These are phyloP conservation scores for Helenozyma rhizophorensis DNA, from an alignment of 805 yeast genomes.

Conservation along the genomic window DNA sequence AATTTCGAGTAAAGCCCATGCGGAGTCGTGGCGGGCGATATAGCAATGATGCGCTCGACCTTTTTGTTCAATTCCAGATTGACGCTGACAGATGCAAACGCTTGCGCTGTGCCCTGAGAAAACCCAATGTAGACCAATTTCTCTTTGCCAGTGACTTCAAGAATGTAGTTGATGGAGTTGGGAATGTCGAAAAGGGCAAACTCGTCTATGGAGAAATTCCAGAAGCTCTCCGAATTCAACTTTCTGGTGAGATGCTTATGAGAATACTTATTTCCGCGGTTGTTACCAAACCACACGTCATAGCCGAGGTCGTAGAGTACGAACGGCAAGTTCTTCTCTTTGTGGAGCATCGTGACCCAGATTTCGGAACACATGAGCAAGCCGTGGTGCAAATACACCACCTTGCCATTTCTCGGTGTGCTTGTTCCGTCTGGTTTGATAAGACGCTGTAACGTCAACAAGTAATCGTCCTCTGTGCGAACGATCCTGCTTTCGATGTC, in stretches of 20 bases:
- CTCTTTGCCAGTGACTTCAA: constrained; percentile 39
- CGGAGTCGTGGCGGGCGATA: constrained; percentile 94
- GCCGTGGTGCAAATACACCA: constrained; percentile 88
- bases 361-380: constrained; percentile 80
- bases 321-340: constrained; percentile 57
- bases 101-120: constrained; percentile 93
- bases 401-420: constrained; percentile 31
- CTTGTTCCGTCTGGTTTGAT: constrained; percentile 23
- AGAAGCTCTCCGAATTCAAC: constrained; percentile 46
- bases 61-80: constrained; percentile 58
- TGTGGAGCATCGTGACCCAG: constrained; percentile 52
- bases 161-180: constrained; percentile 68
- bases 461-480: constrained; percentile 69
- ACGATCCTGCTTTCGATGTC: constrained; percentile 73
- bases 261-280: constrained; percentile 89
- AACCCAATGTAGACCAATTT: constrained; percentile 77
- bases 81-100: constrained; percentile 73
- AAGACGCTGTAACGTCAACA: constrained; percentile 71
- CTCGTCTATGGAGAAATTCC: constrained; percentile 90
- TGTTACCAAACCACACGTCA: constrained; percentile 94
- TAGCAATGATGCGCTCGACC: constrained; percentile 62
- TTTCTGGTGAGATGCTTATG: constrained; percentile 57
- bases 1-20: constrained; percentile 74
- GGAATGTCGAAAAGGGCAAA: constrained; percentile 91
- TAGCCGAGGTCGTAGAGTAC: constrained; percentile 74